These are phyloP conservation scores for Xylaria castorea DNA, from an alignment of 495 filamentous ascomycete species.

Conservation along the genomic window DNA sequence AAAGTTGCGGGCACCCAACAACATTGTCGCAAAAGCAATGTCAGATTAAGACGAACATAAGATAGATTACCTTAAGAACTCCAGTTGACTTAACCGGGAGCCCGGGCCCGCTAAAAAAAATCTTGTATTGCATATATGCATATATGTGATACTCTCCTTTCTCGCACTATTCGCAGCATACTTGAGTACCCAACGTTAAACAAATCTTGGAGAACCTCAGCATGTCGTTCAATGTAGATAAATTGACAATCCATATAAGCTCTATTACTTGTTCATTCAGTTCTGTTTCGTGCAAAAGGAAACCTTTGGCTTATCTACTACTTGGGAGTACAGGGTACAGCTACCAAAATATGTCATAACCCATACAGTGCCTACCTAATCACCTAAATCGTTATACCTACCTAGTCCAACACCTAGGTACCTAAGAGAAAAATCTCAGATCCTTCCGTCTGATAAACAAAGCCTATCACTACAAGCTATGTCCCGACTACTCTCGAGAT, in stretches of 20 bases:
- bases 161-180: background rate
- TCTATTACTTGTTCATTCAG: background rate
- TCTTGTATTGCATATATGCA: background rate
- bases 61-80: background rate
- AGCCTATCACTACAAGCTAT: conserved; percentile 28
- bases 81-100: too few species aligned
- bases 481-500: conserved; percentile 34
- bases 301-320: background rate
- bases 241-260: background rate
- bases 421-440: background rate
- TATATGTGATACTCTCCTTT: background rate
- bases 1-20: background rate
- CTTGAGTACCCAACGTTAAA: background rate
- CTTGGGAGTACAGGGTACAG: background rate
- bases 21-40: background rate
- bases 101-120: background rate
- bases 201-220: background rate
- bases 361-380: background rate
- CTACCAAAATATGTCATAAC: background rate
- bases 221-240: background rate
- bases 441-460: background rate
- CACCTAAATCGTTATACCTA: background rate
- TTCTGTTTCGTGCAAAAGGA: background rate
- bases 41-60: background rate
- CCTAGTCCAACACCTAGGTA: background rate